Evolutionary conservation across 2,329 filamentous ascomycete species (phyloP), one percentile per base, ranked within the genome.

Genomic region (Leptographium procerum): DNA sequence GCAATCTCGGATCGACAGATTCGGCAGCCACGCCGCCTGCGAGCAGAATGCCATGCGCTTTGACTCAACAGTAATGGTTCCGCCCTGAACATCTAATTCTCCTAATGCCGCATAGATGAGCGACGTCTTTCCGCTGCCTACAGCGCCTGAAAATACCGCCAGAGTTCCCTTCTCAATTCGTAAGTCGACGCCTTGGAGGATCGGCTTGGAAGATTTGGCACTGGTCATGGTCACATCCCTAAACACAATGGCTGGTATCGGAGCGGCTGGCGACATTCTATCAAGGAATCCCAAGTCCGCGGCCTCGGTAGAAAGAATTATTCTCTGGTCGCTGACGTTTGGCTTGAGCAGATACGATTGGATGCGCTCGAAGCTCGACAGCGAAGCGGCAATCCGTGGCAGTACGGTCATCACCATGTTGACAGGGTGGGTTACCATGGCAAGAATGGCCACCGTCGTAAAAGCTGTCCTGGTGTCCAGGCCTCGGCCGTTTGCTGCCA

Each of bases 321-420:
- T 40, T 40, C 48, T 13, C 29, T 48, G n/a, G 40, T 62, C 55
- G 19, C 28, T 11, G 2, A 50, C 34, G 24, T 28, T 28, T 7
- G 55, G 33, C 7, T 52, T 14, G 3, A 62, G 36, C 1, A 75
- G 58, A 48, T 68, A 75, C 0, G 52, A 50, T 54, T 75, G 72
- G 4, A 76, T 73, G 16, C 71, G 66, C 16, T 72, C 68, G 53
- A 74, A 72, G 24, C 66, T 68, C 0, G 72, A 63, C 7, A 70
- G 65, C 0, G 69, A 65, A 0, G 67, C 68, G 0, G 73, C 62
- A 0, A 63, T 66, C 5, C 66, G 65, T 0, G 73, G 73, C 0
- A 73, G 58, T 22, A 72, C 68, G 0, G 73, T 73, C 72, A 75
- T 74, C 22, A 75, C 63, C 71, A 75, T 75, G 55, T 75, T 75